Conservation (phyloP, 2,329 filamentous ascomycete species). For the Phymatotrichopsis omnivora region DNA sequence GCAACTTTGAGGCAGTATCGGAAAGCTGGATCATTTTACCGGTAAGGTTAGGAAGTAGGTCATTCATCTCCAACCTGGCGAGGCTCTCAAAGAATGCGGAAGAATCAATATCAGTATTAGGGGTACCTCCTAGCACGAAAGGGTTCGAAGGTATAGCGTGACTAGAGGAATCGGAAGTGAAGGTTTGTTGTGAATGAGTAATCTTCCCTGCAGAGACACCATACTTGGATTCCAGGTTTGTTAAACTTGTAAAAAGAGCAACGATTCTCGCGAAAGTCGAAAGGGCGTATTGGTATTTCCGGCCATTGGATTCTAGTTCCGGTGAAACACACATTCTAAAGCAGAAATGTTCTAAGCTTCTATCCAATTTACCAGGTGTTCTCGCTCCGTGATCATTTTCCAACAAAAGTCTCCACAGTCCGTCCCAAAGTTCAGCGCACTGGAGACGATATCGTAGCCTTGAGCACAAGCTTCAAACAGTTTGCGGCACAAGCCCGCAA, state of each 20-base stretch:
- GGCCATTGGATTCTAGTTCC: constrained; percentile 6
- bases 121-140: too few species aligned
- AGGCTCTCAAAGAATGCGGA: too few species aligned
- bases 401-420: constrained; percentile 9
- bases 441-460: constrained; percentile 14
- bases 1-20: too few species aligned
- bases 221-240: constrained; percentile 7
- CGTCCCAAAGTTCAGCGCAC: not conserved
- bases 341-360: constrained; percentile 8
- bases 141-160: too few species aligned
- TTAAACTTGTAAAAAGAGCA: constrained; percentile 6
- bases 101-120: too few species aligned
- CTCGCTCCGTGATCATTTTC: constrained; percentile 11
- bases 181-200: too few species aligned
- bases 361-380: constrained; percentile 8
- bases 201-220: constrained; percentile 13
- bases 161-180: too few species aligned
- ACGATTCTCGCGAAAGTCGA: constrained; percentile 15
- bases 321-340: not conserved
- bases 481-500: constrained; percentile 10
- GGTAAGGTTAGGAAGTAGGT: too few species aligned
- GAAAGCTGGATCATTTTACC: too few species aligned
- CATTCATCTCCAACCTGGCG: too few species aligned
- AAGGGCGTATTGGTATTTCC: constrained; percentile 16
- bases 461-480: constrained; percentile 9